Percentiles rank a stretch among this genome's conserved stretches.
These are phyloP conservation scores for Phytophthora cryptogea DNA, from an alignment of 352 stramenopile genomes.

Conservation along the genomic window DNA sequence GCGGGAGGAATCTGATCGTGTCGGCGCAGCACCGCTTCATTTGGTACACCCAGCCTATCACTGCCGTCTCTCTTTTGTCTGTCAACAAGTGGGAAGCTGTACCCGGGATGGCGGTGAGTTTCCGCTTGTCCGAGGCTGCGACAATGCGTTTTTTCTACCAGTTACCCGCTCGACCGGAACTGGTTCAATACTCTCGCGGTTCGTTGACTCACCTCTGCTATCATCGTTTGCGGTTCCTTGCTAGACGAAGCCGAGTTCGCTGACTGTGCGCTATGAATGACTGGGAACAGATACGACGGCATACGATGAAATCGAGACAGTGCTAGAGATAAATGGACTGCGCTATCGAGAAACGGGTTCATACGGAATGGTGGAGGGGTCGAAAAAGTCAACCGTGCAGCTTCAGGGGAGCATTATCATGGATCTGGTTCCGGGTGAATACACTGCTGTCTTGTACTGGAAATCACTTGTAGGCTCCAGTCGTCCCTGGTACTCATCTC, in stretches of 20 bases:
- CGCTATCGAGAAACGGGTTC: slow-evolving; percentile 74
- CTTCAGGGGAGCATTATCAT: slow-evolving; percentile 69
- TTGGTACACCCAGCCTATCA: slow-evolving; percentile 69
- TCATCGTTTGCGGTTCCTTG: not conserved
- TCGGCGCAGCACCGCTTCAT: slow-evolving; percentile 73
- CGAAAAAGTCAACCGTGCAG: slow-evolving; percentile 57
- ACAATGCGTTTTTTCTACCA: slow-evolving; percentile 78
- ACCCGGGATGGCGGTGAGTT: slow-evolving; percentile 53
- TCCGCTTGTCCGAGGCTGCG: slow-evolving; percentile 51
- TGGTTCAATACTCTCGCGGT: slow-evolving; percentile 60
- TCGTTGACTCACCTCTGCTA: slow-evolving; percentile 16
- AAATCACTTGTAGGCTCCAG: slow-evolving; percentile 49
- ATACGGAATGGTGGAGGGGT: slow-evolving; percentile 57
- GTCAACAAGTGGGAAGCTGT: slow-evolving; percentile 62
- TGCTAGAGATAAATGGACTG: slow-evolving; percentile 66
- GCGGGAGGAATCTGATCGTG: slow-evolving; percentile 61
- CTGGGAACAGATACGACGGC: slow-evolving; percentile 44
- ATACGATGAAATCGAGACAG: slow-evolving; percentile 64
- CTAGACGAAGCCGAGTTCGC: not conserved
- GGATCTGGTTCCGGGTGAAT: slow-evolving; percentile 68
- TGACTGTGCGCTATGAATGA: slow-evolving; percentile 24
- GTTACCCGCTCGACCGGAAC: slow-evolving; percentile 60
- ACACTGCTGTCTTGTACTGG: slow-evolving; percentile 64
- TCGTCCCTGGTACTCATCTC: slow-evolving; percentile 67
- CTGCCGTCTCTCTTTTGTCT: slow-evolving; percentile 38